phyloP scores from a whole-genome alignment of 73 alveolate species.

The Paramecium octaurelia region DNA sequence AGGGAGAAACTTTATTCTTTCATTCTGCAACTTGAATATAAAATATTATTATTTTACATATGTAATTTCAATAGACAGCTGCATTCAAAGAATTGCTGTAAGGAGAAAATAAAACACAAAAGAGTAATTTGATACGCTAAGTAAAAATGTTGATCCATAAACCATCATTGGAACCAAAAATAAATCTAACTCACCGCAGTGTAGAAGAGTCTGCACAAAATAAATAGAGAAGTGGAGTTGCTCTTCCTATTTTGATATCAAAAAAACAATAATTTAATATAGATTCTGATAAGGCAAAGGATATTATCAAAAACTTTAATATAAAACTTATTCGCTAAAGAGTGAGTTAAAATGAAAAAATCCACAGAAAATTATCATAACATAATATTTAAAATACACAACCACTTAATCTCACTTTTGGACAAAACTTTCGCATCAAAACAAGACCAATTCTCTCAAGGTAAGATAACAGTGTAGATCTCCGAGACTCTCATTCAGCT shows the following conservation, averaged over 20 bases:
- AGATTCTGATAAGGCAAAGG: not conserved
- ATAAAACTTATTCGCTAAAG: not conserved
- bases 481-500: not conserved
- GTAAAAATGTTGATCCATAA: not conserved
- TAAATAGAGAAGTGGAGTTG: not conserved
- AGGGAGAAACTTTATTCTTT: not conserved
- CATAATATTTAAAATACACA: not conserved
- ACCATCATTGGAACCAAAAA: not conserved
- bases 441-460: not conserved
- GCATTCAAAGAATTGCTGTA: conserved; percentile 33
- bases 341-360: not conserved
- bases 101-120: not conserved
- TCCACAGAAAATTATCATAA: conserved; percentile 6
- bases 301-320: not conserved
- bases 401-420: not conserved
- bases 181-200: not conserved
- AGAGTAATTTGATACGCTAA: not conserved
- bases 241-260: not conserved
- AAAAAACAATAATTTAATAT: not conserved
- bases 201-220: not conserved
- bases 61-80: conserved; percentile 40
- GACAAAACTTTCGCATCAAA: not conserved
- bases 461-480: not conserved
- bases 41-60: not conserved
- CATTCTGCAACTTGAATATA: not conserved